Base-by-base conservation (phyloP, 1,284 basidiomycete genomes). In the Microbotryum saponariae region DNA sequence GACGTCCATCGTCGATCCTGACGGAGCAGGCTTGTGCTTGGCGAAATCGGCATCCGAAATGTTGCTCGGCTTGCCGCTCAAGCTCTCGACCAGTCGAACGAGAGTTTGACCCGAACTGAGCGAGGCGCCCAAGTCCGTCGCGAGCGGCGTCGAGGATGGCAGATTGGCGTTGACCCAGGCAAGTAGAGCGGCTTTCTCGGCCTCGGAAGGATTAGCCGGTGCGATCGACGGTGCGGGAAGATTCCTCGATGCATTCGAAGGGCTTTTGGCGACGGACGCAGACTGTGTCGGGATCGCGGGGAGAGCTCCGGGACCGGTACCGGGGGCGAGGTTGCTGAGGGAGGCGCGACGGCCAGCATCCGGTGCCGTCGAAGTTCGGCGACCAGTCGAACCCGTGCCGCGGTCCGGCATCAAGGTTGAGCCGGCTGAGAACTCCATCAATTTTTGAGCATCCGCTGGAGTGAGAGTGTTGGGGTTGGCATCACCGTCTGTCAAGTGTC, bases 391-490 rank as follows among this genome's bases (percentile, higher is more conserved):
- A 70, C 61, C 63, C 63, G 57, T 69, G 65, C 27, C 70, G 67
- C 58, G 70, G 66, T 14, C 66, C 63, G 20, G 57, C 59, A 68
- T 73, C 73, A 66, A 73, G 67, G 7, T 48, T 10, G 20, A 25
- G n/a, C 10, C 9, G 18, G 62, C 62, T 5, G 60, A 58, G 9
- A 71, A 60, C 23, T 66, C 64, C 68, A 75, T 76, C 27, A 78
- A 60, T 23, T 77, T 76, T 9, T 73, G 70, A 1, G 77, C 76
- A 56, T 78, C 77, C 54, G 76, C 74, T 12, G 74, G 86, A 0
- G 91, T 92, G 16, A 98, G 81, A 73, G 92, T 86, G 74, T 91
- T 88, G 9, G 90, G 88, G 74, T 97, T 91, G 68, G 91, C 89
- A 42, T 91, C 67, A 23, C 58, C 65, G 59, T 70, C 60, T 66